Base-by-base conservation (phyloP, 176 grass and related monocot species). In the Stipa capillata region DNA sequence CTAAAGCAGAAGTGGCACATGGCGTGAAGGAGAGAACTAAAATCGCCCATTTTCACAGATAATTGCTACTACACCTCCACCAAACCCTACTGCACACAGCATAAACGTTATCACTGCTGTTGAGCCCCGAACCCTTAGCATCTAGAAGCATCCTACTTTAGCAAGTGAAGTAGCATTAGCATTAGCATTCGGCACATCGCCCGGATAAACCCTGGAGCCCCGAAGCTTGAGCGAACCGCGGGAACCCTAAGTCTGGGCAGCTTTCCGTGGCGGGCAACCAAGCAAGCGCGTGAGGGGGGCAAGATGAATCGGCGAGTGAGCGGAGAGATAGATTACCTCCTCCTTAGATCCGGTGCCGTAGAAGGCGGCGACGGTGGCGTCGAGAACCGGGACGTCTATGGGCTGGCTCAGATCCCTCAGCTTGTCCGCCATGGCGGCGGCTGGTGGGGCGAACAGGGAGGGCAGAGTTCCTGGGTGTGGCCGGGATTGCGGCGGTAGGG, bases 271-370 rank as follows among this genome's bases (percentile, higher is more conserved):
- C 9, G 6, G 47, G 49, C 25, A 48, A 32, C 28, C 70, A 86
- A 51, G 6, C 14, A n/a, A 40, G 3, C 63, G 29, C 18, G 14
- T 9, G 31, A 4, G 48, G 21, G 20, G 6, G 25, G 35, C 12
- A n/a, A 17, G 65, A 50, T 55, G 16, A 70, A 74, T 2, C n/a
- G 10, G 51, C 9, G 25, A 29, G 60, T 3, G 20, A 20, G 50
- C 10, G 8, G 59, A 4, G 27, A 23, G 77, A 28, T 20, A 11
- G 40, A 86, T 85, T 79, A 98, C 97, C 97, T 99, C 92, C 31
- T 99, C 92, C 50, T 99, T 99, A 85, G 97, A 99, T 91, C 97
- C 97, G 59, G 97, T 99, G 36, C 97, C 97, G 33, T 99, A 99
- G 90, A 99, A 99, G 39, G 97, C 97, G 56, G 97, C 85, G 33